Evolutionary conservation across 805 yeast species (phyloP), one percentile per base, ranked within the genome.

Genomic region (Ogataea pignaliae): DNA sequence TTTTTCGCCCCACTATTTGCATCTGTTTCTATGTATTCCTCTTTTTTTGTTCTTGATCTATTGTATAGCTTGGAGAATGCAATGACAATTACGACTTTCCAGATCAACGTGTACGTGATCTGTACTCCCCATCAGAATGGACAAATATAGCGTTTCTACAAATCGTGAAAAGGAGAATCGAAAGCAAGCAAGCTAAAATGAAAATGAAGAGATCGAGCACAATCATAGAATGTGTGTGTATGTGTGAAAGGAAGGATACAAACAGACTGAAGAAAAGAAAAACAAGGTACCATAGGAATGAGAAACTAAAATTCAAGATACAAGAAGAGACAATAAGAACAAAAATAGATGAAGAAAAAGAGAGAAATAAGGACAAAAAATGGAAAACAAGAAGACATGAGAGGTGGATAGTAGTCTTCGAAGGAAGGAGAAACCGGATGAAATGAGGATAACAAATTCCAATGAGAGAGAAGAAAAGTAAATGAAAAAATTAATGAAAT

Each of bases 321-420:
- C 26, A 18, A 29, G 28, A 8, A 28, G 9, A 15, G 11, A 17
- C 18, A 37, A 21, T 28, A 37, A 34, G 17, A 36, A 28, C 11
- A n/a, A 29, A 12, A 37, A 35, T 32, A 33, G 18, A 36, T 34
- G 34, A 40, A 34, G 11, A 30, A 33, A 6, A n/a, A 17, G 35
- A 39, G 18, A 34, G 21, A 31, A 32, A 36, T 15, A 34, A 40
- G 36, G 35, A 33, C 26, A 45, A 36, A 32, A 37, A 46, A 10
- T 15, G 41, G 29, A 17, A 15, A 29, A 43, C 14, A 31, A 29
- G 30, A 35, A 34, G 39, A 34, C 15, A 41, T 12, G 30, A 43
- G 33, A 44, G n/a, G 34, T 26, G 29, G 28, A 36, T 38, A 28
- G 21, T n/a, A n/a, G n/a, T n/a, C n/a, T n/a, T 13, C 37, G 11